Conservation (phyloP, 2,329 filamentous ascomycete genomes). For the Neurospora sp. region DNA sequence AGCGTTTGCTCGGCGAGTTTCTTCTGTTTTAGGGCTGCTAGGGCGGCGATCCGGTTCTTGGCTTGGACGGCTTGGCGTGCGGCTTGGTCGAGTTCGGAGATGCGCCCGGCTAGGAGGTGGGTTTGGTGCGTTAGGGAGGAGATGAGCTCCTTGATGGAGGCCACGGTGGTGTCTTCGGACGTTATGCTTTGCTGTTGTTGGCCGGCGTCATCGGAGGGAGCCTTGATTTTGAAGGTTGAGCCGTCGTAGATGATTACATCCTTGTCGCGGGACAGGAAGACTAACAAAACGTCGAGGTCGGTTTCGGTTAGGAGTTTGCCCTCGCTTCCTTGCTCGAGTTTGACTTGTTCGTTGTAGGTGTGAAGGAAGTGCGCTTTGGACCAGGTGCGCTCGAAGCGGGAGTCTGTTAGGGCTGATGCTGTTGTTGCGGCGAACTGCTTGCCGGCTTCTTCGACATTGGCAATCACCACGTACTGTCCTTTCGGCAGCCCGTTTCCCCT, state of each 20-base stretch:
- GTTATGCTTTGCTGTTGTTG: constrained; percentile 46
- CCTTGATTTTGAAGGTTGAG: constrained; percentile 65
- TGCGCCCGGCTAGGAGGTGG: constrained; percentile 52
- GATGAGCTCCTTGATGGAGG: constrained; percentile 72
- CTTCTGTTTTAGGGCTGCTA: constrained; percentile 71
- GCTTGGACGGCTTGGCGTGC: constrained; percentile 60
- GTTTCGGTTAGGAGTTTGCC: constrained; percentile 44
- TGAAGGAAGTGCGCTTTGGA: constrained; percentile 55
- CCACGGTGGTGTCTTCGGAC: constrained; percentile 71
- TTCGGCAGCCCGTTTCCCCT: no score
- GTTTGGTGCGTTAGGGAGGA: constrained; percentile 66
- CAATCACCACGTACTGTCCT: constrained; percentile 32
- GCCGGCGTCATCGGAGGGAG: constrained; percentile 25
- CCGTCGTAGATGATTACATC: constrained; percentile 49
- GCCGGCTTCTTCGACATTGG: constrained; percentile 50
- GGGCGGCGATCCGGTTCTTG: constrained; percentile 66
- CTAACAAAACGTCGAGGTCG: constrained; percentile 62
- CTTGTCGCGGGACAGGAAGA: constrained; percentile 60
- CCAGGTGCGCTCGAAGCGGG: constrained; percentile 57
- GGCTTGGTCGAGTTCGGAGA: constrained; percentile 52
- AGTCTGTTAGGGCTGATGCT: constrained; percentile 33
- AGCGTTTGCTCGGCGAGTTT: constrained; percentile 72
- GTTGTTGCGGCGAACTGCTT: constrained; percentile 41
- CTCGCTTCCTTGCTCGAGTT: constrained; percentile 36
- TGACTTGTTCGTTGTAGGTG: constrained; percentile 38